Percentiles rank a stretch among this genome's conserved stretches.
These are phyloP conservation scores for Boletus insuetus DNA, from an alignment of 768 basidiomycete genomes.

Conservation along the genomic window DNA sequence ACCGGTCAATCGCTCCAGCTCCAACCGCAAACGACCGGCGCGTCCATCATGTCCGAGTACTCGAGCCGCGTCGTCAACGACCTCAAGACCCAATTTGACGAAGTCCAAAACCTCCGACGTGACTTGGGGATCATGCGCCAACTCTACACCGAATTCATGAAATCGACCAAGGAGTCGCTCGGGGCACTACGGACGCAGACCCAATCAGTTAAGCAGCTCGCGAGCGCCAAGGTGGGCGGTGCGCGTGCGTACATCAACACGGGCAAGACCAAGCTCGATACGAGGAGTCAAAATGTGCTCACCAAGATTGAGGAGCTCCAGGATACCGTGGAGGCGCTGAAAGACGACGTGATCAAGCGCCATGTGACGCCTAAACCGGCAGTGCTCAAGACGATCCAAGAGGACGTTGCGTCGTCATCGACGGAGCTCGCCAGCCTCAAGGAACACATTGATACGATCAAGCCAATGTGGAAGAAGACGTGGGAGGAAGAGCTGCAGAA, in stretches of 20 bases:
- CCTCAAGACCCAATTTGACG: constrained; percentile 90
- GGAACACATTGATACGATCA: constrained; percentile 84
- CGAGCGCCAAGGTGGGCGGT: constrained; percentile 77
- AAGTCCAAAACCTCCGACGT: constrained; percentile 89
- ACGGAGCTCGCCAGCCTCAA: constrained; percentile 73
- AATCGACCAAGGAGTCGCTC: constrained; percentile 84
- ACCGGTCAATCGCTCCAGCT: constrained; percentile 60
- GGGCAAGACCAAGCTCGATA: constrained; percentile 90
- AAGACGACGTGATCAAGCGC: constrained; percentile 88
- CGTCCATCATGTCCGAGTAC: constrained; percentile 71
- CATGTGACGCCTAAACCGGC: constrained; percentile 79
- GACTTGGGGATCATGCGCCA: constrained; percentile 94
- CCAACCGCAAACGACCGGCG: constrained; percentile 71
- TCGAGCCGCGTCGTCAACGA: constrained; percentile 73
- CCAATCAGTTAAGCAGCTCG: constrained; percentile 82
- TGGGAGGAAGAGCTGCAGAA: constrained; percentile 97
- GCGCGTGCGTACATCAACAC: constrained; percentile 86
- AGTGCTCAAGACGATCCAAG: constrained; percentile 66
- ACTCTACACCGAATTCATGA: constrained; percentile 91
- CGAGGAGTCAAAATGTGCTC: constrained; percentile 82
- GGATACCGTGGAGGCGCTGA: constrained; percentile 84
- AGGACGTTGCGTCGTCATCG: constrained; percentile 64
- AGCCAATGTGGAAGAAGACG: constrained; percentile 98
- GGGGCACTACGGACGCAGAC: constrained; percentile 79
- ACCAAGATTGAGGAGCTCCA: constrained; percentile 92